These are phyloP conservation scores for Herpotrichia juniperi DNA, from an alignment of 2,329 filamentous ascomycete genomes.

Conservation along the genomic window DNA sequence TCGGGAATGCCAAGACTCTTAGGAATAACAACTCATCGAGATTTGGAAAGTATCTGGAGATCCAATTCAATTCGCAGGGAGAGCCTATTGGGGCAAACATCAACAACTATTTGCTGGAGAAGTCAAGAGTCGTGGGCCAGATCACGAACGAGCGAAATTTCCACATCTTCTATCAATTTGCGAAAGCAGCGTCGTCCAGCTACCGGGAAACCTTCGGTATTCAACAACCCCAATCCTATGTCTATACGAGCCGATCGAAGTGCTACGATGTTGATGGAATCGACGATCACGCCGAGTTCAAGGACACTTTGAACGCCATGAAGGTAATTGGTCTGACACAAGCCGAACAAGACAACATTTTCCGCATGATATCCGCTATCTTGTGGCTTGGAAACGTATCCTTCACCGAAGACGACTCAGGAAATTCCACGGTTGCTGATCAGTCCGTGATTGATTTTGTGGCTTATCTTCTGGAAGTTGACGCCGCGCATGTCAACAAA, in stretches of 20 bases:
- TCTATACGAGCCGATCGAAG: conserved; percentile 92
- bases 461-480: conserved; percentile 90
- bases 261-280: conserved; percentile 95
- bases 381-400: conserved; percentile 95
- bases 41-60: conserved; percentile 97
- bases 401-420: conserved; percentile 86
- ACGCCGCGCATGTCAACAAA: conserved; percentile 78
- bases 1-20: conserved; percentile 97
- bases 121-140: conserved; percentile 92
- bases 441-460: conserved; percentile 93
- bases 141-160: conserved; percentile 97
- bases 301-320: conserved; percentile 94
- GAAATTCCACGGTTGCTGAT: conserved; percentile 85
- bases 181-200: conserved; percentile 86
- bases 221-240: conserved; percentile 88
- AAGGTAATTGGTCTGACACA: conserved; percentile 87
- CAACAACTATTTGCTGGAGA: conserved; percentile 96
- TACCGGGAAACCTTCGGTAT: conserved; percentile 89
- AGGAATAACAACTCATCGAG: conserved; percentile 98
- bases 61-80: conserved; percentile 90
- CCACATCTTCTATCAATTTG: conserved; percentile 99
- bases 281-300: conserved; percentile 86
- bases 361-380: conserved; percentile 90
- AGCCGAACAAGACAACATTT: conserved; percentile 92
- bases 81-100: conserved; percentile 97